A percentile compares a stretch with the other conserved stretches of the same genome.
These are phyloP conservation scores for Colletotrichum theobromicola DNA, from an alignment of 2,329 filamentous ascomycete genomes.

Conservation along the genomic window DNA sequence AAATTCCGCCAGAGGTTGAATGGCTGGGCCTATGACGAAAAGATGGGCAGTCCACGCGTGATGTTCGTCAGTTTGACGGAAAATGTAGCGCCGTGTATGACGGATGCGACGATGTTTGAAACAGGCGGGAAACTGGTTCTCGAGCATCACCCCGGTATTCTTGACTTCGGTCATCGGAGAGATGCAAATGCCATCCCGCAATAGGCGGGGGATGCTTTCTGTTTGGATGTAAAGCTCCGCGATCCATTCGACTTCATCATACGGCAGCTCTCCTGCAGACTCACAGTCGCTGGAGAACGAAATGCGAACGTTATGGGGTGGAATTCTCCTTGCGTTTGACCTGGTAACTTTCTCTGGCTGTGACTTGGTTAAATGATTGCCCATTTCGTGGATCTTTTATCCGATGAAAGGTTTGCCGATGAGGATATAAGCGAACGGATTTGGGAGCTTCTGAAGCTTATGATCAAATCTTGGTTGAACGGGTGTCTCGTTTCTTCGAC, in stretches of 20 bases:
- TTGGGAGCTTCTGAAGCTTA: neutral
- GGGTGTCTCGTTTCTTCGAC: neutral
- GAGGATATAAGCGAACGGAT: neutral
- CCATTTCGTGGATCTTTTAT: neutral
- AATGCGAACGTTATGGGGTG: neutral
- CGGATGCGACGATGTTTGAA: neutral
- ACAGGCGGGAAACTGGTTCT: neutral
- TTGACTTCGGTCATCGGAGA: neutral
- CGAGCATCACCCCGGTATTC: neutral
- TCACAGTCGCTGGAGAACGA: neutral
- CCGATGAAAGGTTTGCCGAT: neutral
- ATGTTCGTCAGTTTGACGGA: neutral
- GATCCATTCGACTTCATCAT: neutral
- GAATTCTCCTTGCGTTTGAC: neutral
- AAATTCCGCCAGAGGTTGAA: neutral
- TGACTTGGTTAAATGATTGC: neutral
- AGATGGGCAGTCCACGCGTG: neutral
- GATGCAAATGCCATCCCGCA: neutral
- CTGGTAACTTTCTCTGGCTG: neutral
- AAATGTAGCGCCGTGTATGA: neutral
- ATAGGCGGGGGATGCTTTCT: neutral
- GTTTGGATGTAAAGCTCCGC: neutral
- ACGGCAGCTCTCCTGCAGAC: neutral
- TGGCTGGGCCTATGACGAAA: neutral
- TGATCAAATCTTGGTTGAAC: neutral